These are phyloP conservation scores for Penicillium ucsense DNA, from an alignment of 495 filamentous ascomycete genomes.

Conservation along the genomic window DNA sequence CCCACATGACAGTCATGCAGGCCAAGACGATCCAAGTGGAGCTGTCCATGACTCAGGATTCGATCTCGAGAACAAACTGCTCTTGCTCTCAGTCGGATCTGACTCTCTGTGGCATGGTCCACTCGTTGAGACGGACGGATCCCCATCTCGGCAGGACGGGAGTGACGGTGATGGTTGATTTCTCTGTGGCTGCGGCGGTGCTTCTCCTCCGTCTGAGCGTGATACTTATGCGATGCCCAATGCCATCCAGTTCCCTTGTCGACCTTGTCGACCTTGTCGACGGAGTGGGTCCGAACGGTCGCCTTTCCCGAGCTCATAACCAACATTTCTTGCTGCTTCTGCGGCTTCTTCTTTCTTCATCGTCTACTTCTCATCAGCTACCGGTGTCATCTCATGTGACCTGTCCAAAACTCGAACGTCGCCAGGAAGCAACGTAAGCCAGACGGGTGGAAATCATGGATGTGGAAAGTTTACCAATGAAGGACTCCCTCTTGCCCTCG, in stretches of 20 bases:
- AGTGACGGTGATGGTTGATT: too few species aligned
- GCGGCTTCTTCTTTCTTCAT: background rate
- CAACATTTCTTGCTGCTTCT: slow-evolving; percentile 8
- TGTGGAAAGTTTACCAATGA: slow-evolving; percentile 6
- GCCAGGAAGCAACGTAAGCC: slow-evolving; percentile 11
- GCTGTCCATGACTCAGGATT: background rate
- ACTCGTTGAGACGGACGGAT: too few species aligned
- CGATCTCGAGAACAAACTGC: too few species aligned
- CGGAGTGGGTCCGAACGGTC: slow-evolving; percentile 9
- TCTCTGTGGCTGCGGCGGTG: too few species aligned
- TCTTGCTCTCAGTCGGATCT: too few species aligned
- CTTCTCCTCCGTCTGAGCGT: too few species aligned
- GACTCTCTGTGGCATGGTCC: too few species aligned
- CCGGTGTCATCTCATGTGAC: slow-evolving; percentile 11
- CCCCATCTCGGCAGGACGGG: too few species aligned
- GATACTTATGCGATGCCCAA: too few species aligned
- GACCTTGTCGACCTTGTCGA: too few species aligned
- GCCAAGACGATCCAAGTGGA: slow-evolving; percentile 17
- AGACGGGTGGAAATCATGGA: background rate
- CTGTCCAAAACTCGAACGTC: background rate
- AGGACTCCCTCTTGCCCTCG: slow-evolving; percentile 9
- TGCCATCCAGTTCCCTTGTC: too few species aligned
- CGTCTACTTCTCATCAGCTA: too few species aligned
- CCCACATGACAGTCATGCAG: slow-evolving; percentile 27
- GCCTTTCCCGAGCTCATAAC: slow-evolving; percentile 13